Conservation (phyloP, 768 basidiomycete genomes). For the Leccinum imitatum region DNA sequence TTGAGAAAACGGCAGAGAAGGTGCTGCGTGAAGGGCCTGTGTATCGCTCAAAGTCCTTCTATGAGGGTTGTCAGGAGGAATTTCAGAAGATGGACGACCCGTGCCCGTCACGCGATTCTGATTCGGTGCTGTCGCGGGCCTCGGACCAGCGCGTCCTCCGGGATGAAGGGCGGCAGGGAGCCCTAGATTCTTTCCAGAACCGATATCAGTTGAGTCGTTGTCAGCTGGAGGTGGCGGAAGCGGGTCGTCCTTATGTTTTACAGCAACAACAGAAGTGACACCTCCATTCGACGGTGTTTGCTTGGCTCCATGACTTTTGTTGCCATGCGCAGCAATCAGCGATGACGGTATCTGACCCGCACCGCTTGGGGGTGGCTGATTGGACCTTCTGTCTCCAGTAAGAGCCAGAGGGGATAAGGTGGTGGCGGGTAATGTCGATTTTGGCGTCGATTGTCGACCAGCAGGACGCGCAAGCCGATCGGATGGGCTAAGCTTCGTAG, state of each 20-base stretch:
- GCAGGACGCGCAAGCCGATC: slow-evolving; percentile 51
- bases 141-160: slow-evolving; percentile 25
- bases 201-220: slow-evolving; percentile 20
- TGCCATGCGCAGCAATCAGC: slow-evolving; percentile 22
- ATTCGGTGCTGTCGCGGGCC: slow-evolving; percentile 20
- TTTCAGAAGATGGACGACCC: slow-evolving; percentile 11
- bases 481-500: slow-evolving; percentile 51
- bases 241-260: slow-evolving; percentile 29
- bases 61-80: slow-evolving; percentile 6
- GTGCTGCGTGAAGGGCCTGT: slow-evolving; percentile 10
- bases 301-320: slow-evolving; percentile 10
- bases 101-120: slow-evolving; percentile 12
- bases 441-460: slow-evolving; percentile 19
- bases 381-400: slow-evolving; percentile 10
- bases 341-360: slow-evolving; percentile 22
- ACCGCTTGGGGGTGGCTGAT: slow-evolving; percentile 1
- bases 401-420: neutral
- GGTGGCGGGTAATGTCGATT: slow-evolving; percentile 17
- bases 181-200: slow-evolving; percentile 17
- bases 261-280: neutral
- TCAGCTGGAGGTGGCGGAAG: slow-evolving; percentile 44
- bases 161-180: slow-evolving; percentile 47
- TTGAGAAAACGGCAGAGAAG: slow-evolving; percentile 5
- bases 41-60: slow-evolving; percentile 16
- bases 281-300: slow-evolving; percentile 8